Conservation (phyloP, 2,329 filamentous ascomycete species). For the Penicillium sclerotiorum region DNA sequence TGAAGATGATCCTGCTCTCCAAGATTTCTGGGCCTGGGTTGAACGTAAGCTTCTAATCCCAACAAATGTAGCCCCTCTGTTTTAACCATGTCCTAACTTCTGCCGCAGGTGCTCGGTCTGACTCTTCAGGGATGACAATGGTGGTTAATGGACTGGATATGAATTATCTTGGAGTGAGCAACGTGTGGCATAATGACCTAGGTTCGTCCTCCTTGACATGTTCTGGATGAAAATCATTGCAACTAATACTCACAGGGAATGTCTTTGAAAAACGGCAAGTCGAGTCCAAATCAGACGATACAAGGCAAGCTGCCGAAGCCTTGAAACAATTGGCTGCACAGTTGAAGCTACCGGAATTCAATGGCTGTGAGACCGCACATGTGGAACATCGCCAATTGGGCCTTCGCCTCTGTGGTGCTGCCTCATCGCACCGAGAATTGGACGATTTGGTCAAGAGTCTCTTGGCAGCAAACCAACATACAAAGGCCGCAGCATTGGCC, state of each 20-base stretch:
- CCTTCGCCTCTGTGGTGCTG: slow-evolving; percentile 61
- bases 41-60: slow-evolving; percentile 44
- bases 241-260: slow-evolving; percentile 30
- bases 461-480: slow-evolving; percentile 57
- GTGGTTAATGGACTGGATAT: slow-evolving; percentile 59
- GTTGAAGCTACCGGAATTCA: slow-evolving; percentile 55
- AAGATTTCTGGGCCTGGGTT: slow-evolving; percentile 62
- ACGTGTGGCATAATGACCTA: slow-evolving; percentile 61
- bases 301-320: slow-evolving; percentile 37
- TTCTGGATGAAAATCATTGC: background rate
- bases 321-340: slow-evolving; percentile 54
- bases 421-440: slow-evolving; percentile 55
- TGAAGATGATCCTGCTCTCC: slow-evolving; percentile 58
- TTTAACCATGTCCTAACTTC: background rate
- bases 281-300: slow-evolving; percentile 26
- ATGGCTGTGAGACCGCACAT: slow-evolving; percentile 54
- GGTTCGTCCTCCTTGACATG: slow-evolving; percentile 36
- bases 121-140: slow-evolving; percentile 55
- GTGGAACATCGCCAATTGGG: slow-evolving; percentile 62
- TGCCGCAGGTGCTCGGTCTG: slow-evolving; percentile 39
- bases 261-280: slow-evolving; percentile 37
- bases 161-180: slow-evolving; percentile 62
- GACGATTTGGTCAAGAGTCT: slow-evolving; percentile 54
- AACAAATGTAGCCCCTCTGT: background rate
- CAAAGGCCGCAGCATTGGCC: slow-evolving; percentile 65